These are phyloP conservation scores for Sugiyamaella novakii DNA, from an alignment of 1,139 yeast species.

Conservation along the genomic window DNA sequence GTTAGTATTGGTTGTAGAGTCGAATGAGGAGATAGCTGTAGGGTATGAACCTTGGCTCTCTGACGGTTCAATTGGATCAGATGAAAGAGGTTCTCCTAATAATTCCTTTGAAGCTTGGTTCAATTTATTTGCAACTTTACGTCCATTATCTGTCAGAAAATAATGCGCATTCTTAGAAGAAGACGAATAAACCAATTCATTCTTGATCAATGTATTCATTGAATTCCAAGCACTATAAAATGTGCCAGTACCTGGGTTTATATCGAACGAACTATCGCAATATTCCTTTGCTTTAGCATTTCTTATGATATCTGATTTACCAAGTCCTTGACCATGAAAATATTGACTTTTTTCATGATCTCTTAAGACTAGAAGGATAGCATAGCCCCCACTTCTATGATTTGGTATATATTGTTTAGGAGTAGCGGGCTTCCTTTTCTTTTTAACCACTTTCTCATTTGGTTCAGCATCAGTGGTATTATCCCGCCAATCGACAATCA, in stretches of 20 bases:
- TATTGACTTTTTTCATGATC: conserved; percentile 51
- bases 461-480: background rate
- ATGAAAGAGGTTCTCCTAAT: conserved; percentile 2
- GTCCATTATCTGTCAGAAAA: conserved; percentile 73
- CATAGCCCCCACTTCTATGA: conserved; percentile 84
- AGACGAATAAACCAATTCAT: conserved; percentile 59
- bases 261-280: conserved; percentile 65
- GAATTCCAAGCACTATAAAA: conserved; percentile 82
- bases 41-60: background rate
- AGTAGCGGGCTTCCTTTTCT: conserved; percentile 34
- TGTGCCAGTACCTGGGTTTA: conserved; percentile 58
- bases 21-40: background rate
- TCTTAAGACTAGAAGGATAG: conserved; percentile 67
- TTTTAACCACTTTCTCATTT: conserved; percentile 22
- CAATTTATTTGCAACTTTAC: conserved; percentile 56
- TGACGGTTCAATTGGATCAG: conserved; percentile 12
- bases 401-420: conserved; percentile 66
- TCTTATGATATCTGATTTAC: conserved; percentile 60
- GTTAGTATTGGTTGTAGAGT: background rate
- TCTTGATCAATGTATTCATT: conserved; percentile 61
- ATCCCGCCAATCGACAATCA: conserved; percentile 9
- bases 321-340: conserved; percentile 50
- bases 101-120: conserved; percentile 12
- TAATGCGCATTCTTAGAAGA: conserved; percentile 61
- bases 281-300: conserved; percentile 54